A percentile compares a stretch with the other conserved stretches of the same genome.
Conservation (phyloP, 2,329 filamentous ascomycete genomes). For the Xylariomycetidae sp. region DNA sequence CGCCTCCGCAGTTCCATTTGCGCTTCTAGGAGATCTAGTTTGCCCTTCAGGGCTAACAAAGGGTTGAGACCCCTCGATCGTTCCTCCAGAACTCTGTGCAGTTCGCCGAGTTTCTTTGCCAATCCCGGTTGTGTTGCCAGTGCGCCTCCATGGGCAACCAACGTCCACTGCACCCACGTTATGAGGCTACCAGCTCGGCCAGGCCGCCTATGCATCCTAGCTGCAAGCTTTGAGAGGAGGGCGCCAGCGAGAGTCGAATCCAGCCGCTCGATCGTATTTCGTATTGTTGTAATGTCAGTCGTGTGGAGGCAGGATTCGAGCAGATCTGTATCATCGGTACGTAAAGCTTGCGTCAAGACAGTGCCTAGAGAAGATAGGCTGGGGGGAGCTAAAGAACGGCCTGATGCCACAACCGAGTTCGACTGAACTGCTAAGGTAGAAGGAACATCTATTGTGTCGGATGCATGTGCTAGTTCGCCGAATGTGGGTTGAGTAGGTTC, state of each 20-base stretch:
- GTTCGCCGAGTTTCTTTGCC: conserved; percentile 67
- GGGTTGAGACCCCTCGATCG: conserved; percentile 77
- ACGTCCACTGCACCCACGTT: conserved; percentile 93
- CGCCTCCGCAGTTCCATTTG: conserved; percentile 77
- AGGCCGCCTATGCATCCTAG: conserved; percentile 79
- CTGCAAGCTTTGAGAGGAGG: conserved; percentile 78
- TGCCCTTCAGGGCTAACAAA: conserved; percentile 84
- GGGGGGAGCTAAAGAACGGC: conserved; percentile 53
- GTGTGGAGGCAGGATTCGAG: conserved; percentile 90
- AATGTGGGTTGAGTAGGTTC: conserved; percentile 65
- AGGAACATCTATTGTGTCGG: conserved; percentile 72
- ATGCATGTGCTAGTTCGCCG: conserved; percentile 75
- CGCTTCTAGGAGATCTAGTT: conserved; percentile 87
- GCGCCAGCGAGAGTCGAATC: conserved; percentile 77
- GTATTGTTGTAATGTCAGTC: conserved; percentile 70
- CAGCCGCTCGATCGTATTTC: conserved; percentile 83
- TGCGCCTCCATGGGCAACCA: conserved; percentile 87
- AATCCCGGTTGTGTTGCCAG: conserved; percentile 83
- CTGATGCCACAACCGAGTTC: conserved; percentile 36
- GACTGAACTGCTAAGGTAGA: conserved; percentile 47
- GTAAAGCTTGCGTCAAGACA: conserved; percentile 88
- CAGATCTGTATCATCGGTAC: conserved; percentile 83
- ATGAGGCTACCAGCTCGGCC: conserved; percentile 87
- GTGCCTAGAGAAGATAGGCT: conserved; percentile 80
- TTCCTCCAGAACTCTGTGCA: conserved; percentile 85